phyloP scores from a whole-genome alignment of 73 alveolate genomes.

The Paramecium primaurelia region DNA sequence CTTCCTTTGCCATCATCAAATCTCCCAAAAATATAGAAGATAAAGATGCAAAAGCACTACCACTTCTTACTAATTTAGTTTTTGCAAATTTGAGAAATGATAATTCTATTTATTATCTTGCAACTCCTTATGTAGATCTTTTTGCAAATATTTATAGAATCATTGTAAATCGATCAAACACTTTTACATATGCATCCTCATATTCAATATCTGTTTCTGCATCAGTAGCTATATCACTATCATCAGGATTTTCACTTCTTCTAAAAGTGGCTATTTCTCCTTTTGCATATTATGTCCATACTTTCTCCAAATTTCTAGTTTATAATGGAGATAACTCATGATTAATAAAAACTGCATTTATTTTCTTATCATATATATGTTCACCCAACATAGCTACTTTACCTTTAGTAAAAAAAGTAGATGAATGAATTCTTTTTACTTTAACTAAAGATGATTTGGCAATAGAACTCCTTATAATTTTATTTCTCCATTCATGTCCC shows the following conservation, averaged over 20 bases:
- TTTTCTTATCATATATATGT: slow-evolving; percentile 63
- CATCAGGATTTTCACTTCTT: slow-evolving; percentile 51
- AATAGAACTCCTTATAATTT: slow-evolving; percentile 65
- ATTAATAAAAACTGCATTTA: slow-evolving; percentile 77
- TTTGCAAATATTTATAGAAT: slow-evolving; percentile 85
- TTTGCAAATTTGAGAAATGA: slow-evolving; percentile 83
- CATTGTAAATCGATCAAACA: slow-evolving; percentile 83
- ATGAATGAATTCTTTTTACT: slow-evolving; percentile 65
- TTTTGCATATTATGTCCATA: slow-evolving; percentile 58
- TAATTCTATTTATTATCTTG: slow-evolving; percentile 76
- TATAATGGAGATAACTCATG: slow-evolving; percentile 73
- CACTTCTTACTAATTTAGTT: slow-evolving; percentile 77
- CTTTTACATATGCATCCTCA: slow-evolving; percentile 54
- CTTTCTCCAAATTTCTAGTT: slow-evolving; percentile 78
- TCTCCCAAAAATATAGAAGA: slow-evolving; percentile 65
- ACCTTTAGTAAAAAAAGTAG: slow-evolving; percentile 79
- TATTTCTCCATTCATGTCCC: slow-evolving; percentile 82
- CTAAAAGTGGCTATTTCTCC: slow-evolving; percentile 65
- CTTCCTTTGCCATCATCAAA: slow-evolving; percentile 59
- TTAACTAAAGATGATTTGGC: slow-evolving; percentile 78
- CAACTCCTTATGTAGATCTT: slow-evolving; percentile 73
- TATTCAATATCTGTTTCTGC: slow-evolving; percentile 55
- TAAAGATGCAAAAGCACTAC: slow-evolving; percentile 72
- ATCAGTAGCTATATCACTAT: slow-evolving; percentile 55
- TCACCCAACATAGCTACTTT: slow-evolving; percentile 64